Conservation (phyloP, 768 basidiomycete species). For the Strobilomyces confusus region DNA sequence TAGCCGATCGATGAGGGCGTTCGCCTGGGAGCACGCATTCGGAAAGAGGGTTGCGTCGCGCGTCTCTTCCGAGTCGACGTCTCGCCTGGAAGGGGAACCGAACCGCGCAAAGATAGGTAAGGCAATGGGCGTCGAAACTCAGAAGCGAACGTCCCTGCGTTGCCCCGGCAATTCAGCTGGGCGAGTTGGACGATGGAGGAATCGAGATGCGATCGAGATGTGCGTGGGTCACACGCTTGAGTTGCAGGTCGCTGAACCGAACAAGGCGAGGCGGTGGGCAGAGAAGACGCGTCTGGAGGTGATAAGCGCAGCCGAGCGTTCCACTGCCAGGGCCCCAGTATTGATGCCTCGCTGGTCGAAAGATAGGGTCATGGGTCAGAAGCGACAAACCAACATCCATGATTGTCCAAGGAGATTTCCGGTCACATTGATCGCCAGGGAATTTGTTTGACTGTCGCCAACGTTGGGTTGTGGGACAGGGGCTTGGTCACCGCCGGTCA, state of each 20-base stretch:
- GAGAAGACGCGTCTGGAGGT: neutral
- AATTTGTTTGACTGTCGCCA: neutral
- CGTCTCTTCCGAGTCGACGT: neutral
- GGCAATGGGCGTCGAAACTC: constrained; percentile 2
- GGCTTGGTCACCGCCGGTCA: no score
- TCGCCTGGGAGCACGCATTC: neutral
- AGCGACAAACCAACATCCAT: neutral
- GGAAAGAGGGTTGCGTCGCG: constrained; percentile 9
- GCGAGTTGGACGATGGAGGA: neutral
- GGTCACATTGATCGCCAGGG: constrained; percentile 1
- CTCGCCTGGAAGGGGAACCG: neutral
- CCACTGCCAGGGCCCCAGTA: neutral
- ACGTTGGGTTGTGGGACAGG: constrained; percentile 4
- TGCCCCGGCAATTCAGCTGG: neutral
- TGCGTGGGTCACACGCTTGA: neutral
- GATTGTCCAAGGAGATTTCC: constrained; percentile 1
- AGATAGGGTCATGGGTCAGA: neutral
- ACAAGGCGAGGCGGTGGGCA: neutral
- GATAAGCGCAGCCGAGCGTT: constrained; percentile 2
- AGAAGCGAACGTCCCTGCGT: constrained; percentile 9
- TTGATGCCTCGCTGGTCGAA: neutral
- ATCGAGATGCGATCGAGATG: constrained; percentile 3
- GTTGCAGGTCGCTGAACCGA: constrained; percentile 5
- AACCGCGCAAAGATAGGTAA: constrained; percentile 4
- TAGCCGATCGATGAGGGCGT: neutral